phyloP scores from a whole-genome alignment of 169 alveolate species.

The Babesia sp. region DNA sequence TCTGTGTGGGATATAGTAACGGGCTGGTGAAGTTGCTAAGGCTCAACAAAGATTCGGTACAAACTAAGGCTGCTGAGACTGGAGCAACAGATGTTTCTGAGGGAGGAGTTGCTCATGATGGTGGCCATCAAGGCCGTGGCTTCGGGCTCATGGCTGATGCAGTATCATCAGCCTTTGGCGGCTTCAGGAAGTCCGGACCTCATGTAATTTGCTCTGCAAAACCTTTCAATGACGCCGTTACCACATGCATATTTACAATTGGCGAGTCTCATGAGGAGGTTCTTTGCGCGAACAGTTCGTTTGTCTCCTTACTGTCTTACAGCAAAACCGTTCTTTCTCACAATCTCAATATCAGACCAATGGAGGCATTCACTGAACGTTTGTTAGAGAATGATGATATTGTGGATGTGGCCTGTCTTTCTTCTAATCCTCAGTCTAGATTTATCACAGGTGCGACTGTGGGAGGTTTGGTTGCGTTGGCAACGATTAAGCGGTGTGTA shows the following conservation, averaged over 20 bases:
- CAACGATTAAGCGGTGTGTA: slow-evolving; percentile 47
- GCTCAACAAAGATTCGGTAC: slow-evolving; percentile 21
- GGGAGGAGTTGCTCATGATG: neutral
- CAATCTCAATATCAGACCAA: slow-evolving; percentile 28
- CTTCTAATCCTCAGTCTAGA: slow-evolving; percentile 62
- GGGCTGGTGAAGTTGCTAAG: slow-evolving; percentile 56
- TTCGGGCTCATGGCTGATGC: slow-evolving; percentile 68
- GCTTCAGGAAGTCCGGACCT: slow-evolving; percentile 48
- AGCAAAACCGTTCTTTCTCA: slow-evolving; percentile 55
- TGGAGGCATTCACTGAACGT: slow-evolving; percentile 20
- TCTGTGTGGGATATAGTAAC: slow-evolving; percentile 46
- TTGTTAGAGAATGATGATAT: slow-evolving; percentile 43
- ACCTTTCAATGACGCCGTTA: slow-evolving; percentile 42
- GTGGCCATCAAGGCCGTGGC: slow-evolving; percentile 8
- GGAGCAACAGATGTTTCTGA: slow-evolving; percentile 15
- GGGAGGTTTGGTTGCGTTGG: slow-evolving; percentile 53
- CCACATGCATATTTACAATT: slow-evolving; percentile 49
- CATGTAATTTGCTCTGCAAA: slow-evolving; percentile 48
- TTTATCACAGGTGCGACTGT: slow-evolving; percentile 43
- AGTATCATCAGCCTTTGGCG: slow-evolving; percentile 60
- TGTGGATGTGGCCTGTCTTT: slow-evolving; percentile 53
- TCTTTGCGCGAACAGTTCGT: slow-evolving; percentile 35
- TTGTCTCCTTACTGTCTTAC: slow-evolving; percentile 40
- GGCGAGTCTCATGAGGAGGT: slow-evolving; percentile 63
- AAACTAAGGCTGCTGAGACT: neutral